Percentiles rank a stretch among this genome's conserved stretches.
Evolutionary conservation across 331 rosid species (phyloP).

Genomic region (Phaseolus coccineus): DNA sequence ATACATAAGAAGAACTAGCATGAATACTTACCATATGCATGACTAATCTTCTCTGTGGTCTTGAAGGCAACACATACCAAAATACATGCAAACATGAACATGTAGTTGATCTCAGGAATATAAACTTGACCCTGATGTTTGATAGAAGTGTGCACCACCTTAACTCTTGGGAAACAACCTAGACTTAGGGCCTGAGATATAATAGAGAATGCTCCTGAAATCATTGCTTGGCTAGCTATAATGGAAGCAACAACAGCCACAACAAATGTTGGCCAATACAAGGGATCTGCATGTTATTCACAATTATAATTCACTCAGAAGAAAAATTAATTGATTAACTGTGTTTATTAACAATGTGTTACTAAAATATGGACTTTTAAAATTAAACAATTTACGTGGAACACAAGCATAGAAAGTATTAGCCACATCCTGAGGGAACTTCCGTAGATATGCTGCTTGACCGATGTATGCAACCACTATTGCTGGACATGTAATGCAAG

Average conservation of each 20-base stretch:
- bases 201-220: slow-evolving; percentile 83
- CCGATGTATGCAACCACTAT: slow-evolving; percentile 65
- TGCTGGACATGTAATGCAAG: slow-evolving; percentile 69
- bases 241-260: slow-evolving; percentile 80
- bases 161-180: slow-evolving; percentile 85
- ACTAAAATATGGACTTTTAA: no score
- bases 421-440: slow-evolving; percentile 58
- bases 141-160: slow-evolving; percentile 73
- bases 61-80: slow-evolving; percentile 63
- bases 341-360: no score
- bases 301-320: background rate
- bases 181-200: slow-evolving; percentile 68
- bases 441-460: slow-evolving; percentile 83
- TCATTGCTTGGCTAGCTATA: slow-evolving; percentile 96
- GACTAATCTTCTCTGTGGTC: slow-evolving; percentile 74
- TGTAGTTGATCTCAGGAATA: slow-evolving; percentile 79
- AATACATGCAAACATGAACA: slow-evolving; percentile 76
- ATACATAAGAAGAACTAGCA: background rate
- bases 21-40: slow-evolving; percentile 71
- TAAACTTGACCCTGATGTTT: slow-evolving; percentile 82
- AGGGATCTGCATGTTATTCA: slow-evolving; percentile 51
- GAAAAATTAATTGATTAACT: no score
- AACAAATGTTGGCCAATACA: slow-evolving; percentile 92
- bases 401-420: slow-evolving; percentile 61
- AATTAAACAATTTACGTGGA: slow-evolving; percentile 51